phyloP scores from a whole-genome alignment of 148 eudicot genomes.

The Camellia sinensis region DNA sequence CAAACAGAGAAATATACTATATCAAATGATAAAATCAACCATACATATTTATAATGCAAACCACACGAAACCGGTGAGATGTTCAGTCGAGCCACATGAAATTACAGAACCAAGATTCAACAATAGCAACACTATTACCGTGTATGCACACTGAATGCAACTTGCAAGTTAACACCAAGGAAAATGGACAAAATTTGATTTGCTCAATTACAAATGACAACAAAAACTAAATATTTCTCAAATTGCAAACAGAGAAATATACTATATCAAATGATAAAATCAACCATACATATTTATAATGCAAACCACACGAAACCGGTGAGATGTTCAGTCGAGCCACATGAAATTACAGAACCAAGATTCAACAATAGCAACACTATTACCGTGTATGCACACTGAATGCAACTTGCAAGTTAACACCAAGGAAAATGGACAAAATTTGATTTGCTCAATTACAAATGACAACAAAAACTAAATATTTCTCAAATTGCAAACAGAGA shows the following conservation, averaged over 20 bases:
- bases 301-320: no score
- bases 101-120: neutral
- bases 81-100: neutral
- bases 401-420: neutral
- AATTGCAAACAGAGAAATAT: neutral
- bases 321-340: neutral
- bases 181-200: neutral
- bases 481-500: no score
- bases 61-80: neutral
- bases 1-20: neutral
- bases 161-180: neutral
- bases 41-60: neutral
- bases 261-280: neutral
- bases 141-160: neutral
- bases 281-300: no score
- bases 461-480: no score
- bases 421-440: neutral
- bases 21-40: neutral
- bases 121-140: neutral
- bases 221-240: no score
- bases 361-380: neutral
- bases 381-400: neutral
- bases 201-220: neutral
- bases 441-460: neutral
- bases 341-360: neutral